Percentiles rank a stretch among this genome's conserved stretches.
These are phyloP conservation scores for Suhomyces sp. DNA, from an alignment of 805 yeast genomes.

Conservation along the genomic window DNA sequence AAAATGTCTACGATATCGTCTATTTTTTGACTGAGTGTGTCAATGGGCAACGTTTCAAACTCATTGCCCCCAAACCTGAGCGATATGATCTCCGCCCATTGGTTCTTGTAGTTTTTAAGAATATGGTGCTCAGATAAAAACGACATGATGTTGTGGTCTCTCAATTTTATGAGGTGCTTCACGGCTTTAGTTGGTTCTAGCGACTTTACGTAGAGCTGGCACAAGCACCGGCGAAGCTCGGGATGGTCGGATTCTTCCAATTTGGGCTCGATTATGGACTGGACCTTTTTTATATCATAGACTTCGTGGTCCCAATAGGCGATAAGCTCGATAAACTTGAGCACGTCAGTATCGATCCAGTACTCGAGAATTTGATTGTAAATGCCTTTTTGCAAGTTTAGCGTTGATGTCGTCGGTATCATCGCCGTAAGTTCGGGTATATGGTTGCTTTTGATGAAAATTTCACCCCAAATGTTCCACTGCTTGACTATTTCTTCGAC, in stretches of 20 bases:
- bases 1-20: constrained; percentile 50
- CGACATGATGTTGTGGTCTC: constrained; percentile 53
- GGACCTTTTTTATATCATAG: constrained; percentile 47
- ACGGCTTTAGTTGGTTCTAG: constrained; percentile 64
- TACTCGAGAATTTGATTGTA: constrained; percentile 46
- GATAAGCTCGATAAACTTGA: constrained; percentile 42
- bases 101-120: constrained; percentile 45
- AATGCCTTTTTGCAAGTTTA: constrained; percentile 30
- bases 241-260: constrained; percentile 28
- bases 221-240: constrained; percentile 41
- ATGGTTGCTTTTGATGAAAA: constrained; percentile 49
- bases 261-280: constrained; percentile 45
- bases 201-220: constrained; percentile 53
- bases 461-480: constrained; percentile 67
- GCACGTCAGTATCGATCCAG: constrained; percentile 34
- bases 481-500: constrained; percentile 29
- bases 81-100: constrained; percentile 51
- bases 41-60: constrained; percentile 39
- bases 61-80: constrained; percentile 40
- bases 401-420: constrained; percentile 50
- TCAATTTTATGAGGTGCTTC: constrained; percentile 54
- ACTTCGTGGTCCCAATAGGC: constrained; percentile 54
- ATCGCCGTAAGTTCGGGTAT: constrained; percentile 45
- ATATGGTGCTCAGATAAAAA: constrained; percentile 65
- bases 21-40: constrained; percentile 38